These are phyloP conservation scores for Sicyos baderoa DNA, from an alignment of 306 rosid species.

Conservation along the genomic window DNA sequence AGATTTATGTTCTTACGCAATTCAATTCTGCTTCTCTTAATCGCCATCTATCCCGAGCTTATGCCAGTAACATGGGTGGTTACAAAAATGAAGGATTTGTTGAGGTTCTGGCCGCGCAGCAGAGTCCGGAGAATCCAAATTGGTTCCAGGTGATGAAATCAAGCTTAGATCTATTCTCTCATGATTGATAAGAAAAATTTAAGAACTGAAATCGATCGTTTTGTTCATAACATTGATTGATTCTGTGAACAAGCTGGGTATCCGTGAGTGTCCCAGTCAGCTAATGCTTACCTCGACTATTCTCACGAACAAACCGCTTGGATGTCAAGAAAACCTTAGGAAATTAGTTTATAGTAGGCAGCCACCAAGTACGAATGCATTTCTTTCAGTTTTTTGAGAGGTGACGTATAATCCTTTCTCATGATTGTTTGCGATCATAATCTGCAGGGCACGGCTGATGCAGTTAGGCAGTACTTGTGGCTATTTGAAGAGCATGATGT, in stretches of 20 bases:
- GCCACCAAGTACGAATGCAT: too few relatives aligned
- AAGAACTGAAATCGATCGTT: background rate
- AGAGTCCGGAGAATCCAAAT: constrained; percentile 97
- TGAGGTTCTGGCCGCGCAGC: constrained; percentile 98
- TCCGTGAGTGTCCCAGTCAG: too few relatives aligned
- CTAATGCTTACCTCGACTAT: too few relatives aligned
- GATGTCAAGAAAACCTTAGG: too few relatives aligned
- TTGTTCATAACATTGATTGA: background rate
- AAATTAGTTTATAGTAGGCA: too few relatives aligned
- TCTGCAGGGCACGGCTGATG: constrained; percentile 89
- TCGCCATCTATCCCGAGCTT: constrained; percentile 92
- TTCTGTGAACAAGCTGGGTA: too few relatives aligned
- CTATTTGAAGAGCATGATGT: constrained; percentile 94
- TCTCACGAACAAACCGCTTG: too few relatives aligned
- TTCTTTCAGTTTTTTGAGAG: too few relatives aligned
- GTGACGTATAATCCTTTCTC: too few relatives aligned
- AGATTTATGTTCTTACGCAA: constrained; percentile 95
- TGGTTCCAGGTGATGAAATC: constrained; percentile 78
- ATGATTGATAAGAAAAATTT: background rate
- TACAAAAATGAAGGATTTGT: constrained; percentile 94
- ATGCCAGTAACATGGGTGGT: constrained; percentile 95
- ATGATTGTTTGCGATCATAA: background rate
- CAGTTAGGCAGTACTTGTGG: constrained; percentile 94
- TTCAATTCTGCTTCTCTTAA: constrained; percentile 97
- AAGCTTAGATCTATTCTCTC: constrained; percentile 10